A percentile compares a stretch with the other conserved stretches of the same genome.
Conservation (phyloP, 495 filamentous ascomycete genomes). For the Aspergillus mulundensis region DNA sequence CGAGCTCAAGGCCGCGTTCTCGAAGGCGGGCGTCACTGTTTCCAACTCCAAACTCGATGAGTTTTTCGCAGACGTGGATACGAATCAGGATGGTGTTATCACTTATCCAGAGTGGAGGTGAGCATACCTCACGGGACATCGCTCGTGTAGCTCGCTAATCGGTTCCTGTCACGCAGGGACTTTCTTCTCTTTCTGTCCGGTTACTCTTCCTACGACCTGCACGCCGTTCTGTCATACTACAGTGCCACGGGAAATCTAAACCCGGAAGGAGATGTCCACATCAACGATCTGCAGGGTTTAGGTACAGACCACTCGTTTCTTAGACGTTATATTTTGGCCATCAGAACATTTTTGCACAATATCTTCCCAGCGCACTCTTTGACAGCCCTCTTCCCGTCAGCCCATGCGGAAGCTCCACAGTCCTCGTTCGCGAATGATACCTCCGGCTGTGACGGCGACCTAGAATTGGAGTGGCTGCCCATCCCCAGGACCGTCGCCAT, state of each 20-base stretch:
- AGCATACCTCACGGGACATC: conserved; percentile 19
- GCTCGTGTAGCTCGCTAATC: conserved; percentile 7
- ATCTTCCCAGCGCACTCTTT: conserved; percentile 35
- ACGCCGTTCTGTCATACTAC: conserved; percentile 87
- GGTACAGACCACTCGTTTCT: conserved; percentile 82
- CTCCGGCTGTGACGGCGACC: conserved; percentile 33
- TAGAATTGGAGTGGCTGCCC: conserved; percentile 44
- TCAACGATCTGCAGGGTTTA: conserved; percentile 90
- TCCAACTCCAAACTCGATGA: conserved; percentile 70
- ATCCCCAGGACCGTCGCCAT: conserved; percentile 45
- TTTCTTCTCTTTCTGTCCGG: conserved; percentile 93
- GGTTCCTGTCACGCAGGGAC: conserved; percentile 54
- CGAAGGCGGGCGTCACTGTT: conserved; percentile 71
- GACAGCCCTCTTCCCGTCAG: conserved; percentile 38
- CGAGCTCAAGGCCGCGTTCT: conserved; percentile 76
- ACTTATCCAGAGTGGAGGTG: conserved; percentile 97
- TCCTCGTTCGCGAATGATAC: conserved; percentile 27
- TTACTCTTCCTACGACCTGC: conserved; percentile 61
- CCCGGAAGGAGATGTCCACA: conserved; percentile 87
- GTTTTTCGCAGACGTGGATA: conserved; percentile 88
- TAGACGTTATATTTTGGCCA: conserved; percentile 40
- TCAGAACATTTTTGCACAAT: conserved; percentile 41
- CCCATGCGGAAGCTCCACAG: conserved; percentile 33
- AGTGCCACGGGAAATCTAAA: conserved; percentile 85
- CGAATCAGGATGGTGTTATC: conserved; percentile 83